These are phyloP conservation scores for Lindgomyces ingoldianus DNA, from an alignment of 495 filamentous ascomycete genomes.

Conservation along the genomic window DNA sequence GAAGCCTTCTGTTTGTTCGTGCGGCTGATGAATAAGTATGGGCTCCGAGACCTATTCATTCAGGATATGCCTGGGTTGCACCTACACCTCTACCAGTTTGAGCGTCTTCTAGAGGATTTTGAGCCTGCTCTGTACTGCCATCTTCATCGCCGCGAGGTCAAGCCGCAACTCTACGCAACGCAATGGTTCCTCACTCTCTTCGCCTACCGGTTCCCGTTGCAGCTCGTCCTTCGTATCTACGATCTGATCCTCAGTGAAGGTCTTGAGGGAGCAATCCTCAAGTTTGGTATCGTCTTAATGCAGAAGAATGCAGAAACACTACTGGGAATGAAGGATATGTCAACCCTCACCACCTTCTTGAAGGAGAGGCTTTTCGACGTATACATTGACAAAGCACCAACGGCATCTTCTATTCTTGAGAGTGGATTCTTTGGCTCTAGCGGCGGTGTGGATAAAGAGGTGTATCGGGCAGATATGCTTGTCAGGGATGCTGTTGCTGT, in stretches of 20 bases:
- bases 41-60: constrained; percentile 88
- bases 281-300: constrained; percentile 94
- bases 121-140: constrained; percentile 96
- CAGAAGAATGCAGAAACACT: constrained; percentile 80
- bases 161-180: constrained; percentile 91
- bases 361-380: constrained; percentile 94
- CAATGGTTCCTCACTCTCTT: constrained; percentile 99
- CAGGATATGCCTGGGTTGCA: constrained; percentile 97
- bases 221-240: constrained; percentile 94
- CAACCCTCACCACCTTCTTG: constrained; percentile 77
- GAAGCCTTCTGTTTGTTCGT: constrained; percentile 95
- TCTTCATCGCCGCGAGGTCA: constrained; percentile 81
- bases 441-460: constrained; percentile 82
- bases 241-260: constrained; percentile 96
- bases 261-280: constrained; percentile 82
- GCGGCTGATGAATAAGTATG: constrained; percentile 94
- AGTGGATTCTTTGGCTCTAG: constrained; percentile 96
- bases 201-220: constrained; percentile 94
- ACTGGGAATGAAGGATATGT: constrained; percentile 89
- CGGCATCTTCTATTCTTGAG: constrained; percentile 83
- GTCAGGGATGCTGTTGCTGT: constrained; percentile 93
- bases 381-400: constrained; percentile 91
- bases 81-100: constrained; percentile 90
- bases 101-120: constrained; percentile 88
- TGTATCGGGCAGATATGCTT: constrained; percentile 90